Conservation (phyloP, 192 early-diverging fungal genomes). For the Physocladia obscura region DNA sequence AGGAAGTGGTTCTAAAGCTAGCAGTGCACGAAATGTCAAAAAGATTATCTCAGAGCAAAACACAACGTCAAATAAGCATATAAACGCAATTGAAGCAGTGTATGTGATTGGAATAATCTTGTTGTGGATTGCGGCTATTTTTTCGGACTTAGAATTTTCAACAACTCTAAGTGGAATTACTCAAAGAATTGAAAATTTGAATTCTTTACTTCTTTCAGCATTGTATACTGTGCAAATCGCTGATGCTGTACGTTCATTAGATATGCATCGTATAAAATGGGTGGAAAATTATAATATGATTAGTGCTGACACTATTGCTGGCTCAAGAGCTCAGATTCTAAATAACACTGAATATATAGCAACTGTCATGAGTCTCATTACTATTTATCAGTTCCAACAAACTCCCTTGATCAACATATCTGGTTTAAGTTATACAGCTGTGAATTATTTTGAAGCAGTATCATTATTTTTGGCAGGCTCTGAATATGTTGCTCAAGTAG, state of each 20-base stretch:
- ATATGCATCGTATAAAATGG: conserved; percentile 1
- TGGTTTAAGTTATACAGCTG: neutral
- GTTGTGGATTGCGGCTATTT: conserved; percentile 24
- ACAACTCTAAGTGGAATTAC: conserved; percentile 1
- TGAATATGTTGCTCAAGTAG: neutral
- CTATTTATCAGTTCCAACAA: neutral
- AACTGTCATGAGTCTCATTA: neutral
- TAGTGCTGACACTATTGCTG: neutral
- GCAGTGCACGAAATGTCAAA: conserved; percentile 21
- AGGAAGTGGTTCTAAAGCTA: conserved; percentile 10
- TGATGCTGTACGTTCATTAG: conserved; percentile 29
- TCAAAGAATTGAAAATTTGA: conserved; percentile 1
- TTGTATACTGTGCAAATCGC: conserved; percentile 12
- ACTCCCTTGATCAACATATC: neutral
- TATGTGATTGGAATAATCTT: conserved; percentile 32
- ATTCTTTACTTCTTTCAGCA: neutral
- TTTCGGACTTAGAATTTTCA: conserved; percentile 18
- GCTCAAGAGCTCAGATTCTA: neutral
- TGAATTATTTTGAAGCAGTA: conserved; percentile 14
- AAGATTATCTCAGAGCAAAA: conserved; percentile 30
- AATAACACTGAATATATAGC: conserved; percentile 16
- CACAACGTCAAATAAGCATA: conserved; percentile 26
- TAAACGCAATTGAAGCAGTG: conserved; percentile 25
- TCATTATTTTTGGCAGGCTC: neutral
- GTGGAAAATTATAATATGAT: neutral